Evolutionary conservation across 495 filamentous ascomycete genomes (phyloP), one percentile per base, ranked within the genome.

Genomic region (Tetracladium marchalianum): DNA sequence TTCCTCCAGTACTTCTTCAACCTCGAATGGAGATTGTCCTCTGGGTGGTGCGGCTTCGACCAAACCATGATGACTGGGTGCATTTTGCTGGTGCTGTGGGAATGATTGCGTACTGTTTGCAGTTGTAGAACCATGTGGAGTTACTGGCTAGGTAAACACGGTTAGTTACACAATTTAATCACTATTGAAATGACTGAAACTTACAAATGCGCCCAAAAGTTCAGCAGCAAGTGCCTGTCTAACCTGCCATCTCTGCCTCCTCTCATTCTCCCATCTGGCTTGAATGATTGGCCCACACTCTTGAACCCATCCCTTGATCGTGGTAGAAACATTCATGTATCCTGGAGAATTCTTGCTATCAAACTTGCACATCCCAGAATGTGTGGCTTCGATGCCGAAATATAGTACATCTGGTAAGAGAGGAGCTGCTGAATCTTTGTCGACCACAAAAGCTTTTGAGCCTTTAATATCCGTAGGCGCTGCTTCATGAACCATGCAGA

Each of bases 321-420:
- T 81, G 31, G 81, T 84, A 1, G 80, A 78, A 11, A 94, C 72
- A 13, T 81, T 79, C 36, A 80, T 73, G 53, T 81, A 94, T 1
- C 87, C 87, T 0, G 87, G 81, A 0, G 86, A 71, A 46, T 69
- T 76, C 16, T 77, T 73, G 51, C 76, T 78, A 27, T 84, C 81
- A 50, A 92, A 94, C 56, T 87, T 92, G 68, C 81, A 88, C 85
- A 94, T 92, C 32, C 77, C 72, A n/a, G 81, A 83, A 59, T 94
- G 87, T n/a, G 77, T 81, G 1, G 84, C 81, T 52, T 90, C 82
- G 39, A 94, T 87, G 11, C 82, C 82, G 54, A 81, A 85, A 39
- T 83, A 80, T 44, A 80, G 78, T 0, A 85, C 84, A 44, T 84
- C 82, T 13, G 84, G 81, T 15, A 84, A 62, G 36, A 84, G 78